Conservation (phyloP, 1,284 basidiomycete genomes). For the Apiotrichum domesticum region DNA sequence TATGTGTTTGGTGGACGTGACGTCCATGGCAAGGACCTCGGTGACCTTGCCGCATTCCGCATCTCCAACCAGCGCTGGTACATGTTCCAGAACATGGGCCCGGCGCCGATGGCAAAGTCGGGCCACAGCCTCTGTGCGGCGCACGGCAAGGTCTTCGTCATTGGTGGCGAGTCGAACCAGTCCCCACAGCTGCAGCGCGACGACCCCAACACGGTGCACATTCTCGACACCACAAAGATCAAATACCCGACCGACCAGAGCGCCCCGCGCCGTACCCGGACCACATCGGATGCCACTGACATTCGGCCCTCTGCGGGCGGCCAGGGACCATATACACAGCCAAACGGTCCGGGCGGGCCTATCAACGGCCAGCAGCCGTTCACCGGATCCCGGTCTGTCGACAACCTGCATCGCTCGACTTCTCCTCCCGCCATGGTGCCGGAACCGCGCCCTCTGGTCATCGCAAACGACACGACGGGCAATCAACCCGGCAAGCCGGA, state of each 20-base stretch:
- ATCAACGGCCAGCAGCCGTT: constrained; percentile 1
- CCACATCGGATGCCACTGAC: constrained; percentile 18
- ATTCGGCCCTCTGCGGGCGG: background rate
- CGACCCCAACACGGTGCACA: constrained; percentile 76
- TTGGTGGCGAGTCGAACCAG: constrained; percentile 78
- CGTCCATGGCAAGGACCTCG: constrained; percentile 92
- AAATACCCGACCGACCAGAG: constrained; percentile 67
- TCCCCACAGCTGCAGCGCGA: constrained; percentile 55
- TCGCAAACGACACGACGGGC: constrained; percentile 16
- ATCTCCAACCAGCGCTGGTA: constrained; percentile 80
- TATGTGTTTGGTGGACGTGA: constrained; percentile 97
- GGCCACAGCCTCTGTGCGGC: constrained; percentile 93
- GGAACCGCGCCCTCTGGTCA: constrained; percentile 17
- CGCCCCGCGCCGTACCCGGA: constrained; percentile 11
- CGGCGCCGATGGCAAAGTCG: constrained; percentile 79
- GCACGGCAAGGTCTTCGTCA: constrained; percentile 80
- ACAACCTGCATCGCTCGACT: constrained; percentile 28
- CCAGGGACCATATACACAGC: background rate
- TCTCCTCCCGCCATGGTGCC: constrained; percentile 21
- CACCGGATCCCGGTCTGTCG: constrained; percentile 23
- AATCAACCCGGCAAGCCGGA: background rate
- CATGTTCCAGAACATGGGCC: constrained; percentile 99
- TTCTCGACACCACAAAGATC: constrained; percentile 90
- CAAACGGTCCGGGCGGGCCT: background rate
- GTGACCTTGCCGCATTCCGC: constrained; percentile 94